Evolutionary conservation across 2,329 filamentous ascomycete genomes (phyloP).

Genomic region (Pyrenochaeta sp.): DNA sequence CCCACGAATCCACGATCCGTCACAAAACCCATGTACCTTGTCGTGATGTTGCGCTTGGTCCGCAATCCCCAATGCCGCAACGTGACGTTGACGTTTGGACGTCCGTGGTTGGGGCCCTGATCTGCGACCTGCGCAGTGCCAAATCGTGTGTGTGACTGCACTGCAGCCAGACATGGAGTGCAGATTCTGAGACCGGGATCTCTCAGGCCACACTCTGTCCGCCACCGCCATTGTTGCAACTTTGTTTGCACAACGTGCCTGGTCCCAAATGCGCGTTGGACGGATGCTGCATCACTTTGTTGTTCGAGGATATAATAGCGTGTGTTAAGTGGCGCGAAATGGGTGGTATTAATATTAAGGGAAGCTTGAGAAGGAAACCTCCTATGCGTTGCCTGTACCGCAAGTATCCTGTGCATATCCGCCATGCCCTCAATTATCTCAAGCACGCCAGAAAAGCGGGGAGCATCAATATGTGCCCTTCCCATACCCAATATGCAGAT

Average conservation of each 20-base stretch:
- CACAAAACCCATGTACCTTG: slow-evolving; percentile 28
- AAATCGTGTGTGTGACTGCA: slow-evolving; percentile 9
- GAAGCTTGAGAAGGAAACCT: slow-evolving; percentile 23
- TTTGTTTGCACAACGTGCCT: slow-evolving; percentile 3
- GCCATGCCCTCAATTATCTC: slow-evolving; percentile 3
- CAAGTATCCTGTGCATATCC: slow-evolving; percentile 13
- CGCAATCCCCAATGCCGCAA: not conserved
- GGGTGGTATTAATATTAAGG: slow-evolving; percentile 40
- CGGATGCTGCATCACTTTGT: not conserved
- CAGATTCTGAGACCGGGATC: slow-evolving; percentile 18
- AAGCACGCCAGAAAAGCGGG: slow-evolving; percentile 3
- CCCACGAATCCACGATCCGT: slow-evolving; percentile 17
- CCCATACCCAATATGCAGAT: slow-evolving; percentile 26
- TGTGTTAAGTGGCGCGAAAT: slow-evolving; percentile 11
- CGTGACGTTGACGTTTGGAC: slow-evolving; percentile 7
- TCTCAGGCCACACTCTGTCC: not conserved
- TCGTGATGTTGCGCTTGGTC: not conserved
- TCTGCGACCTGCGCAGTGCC: slow-evolving; percentile 7
- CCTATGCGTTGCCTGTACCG: slow-evolving; percentile 22
- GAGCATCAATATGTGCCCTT: slow-evolving; percentile 3
- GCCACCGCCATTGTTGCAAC: slow-evolving; percentile 5
- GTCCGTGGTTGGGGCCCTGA: slow-evolving; percentile 7
- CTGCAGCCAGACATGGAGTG: slow-evolving; percentile 16
- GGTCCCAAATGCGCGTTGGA: slow-evolving; percentile 1
- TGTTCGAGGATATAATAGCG: not conserved